phyloP scores from a whole-genome alignment of 2,329 filamentous ascomycete species.

The Podosphaera xanthii region DNA sequence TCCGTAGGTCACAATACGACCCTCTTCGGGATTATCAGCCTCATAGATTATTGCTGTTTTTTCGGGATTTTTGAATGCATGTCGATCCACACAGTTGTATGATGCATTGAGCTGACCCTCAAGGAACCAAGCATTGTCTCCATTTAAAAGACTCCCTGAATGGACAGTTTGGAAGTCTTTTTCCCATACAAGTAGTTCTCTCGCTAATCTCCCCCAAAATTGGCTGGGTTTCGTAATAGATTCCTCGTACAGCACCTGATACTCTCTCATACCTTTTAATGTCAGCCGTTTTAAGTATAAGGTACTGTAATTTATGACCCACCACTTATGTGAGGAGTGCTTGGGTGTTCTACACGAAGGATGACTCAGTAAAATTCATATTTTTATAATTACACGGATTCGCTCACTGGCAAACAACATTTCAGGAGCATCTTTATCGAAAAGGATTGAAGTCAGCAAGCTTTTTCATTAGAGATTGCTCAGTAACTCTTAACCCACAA shows the following conservation, averaged over 20 bases:
- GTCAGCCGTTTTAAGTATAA: not conserved
- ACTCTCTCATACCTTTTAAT: slow-evolving; percentile 35
- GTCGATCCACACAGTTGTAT: slow-evolving; percentile 92
- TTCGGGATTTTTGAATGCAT: slow-evolving; percentile 85
- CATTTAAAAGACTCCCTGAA: slow-evolving; percentile 49
- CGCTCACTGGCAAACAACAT: slow-evolving; percentile 46
- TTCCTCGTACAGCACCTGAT: slow-evolving; percentile 48
- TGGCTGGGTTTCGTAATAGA: slow-evolving; percentile 74
- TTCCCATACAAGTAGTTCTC: slow-evolving; percentile 77
- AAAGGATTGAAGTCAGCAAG: too few species aligned
- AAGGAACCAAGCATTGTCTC: slow-evolving; percentile 84
- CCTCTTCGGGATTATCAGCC: slow-evolving; percentile 71
- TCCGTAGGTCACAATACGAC: slow-evolving; percentile 75
- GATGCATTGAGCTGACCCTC: slow-evolving; percentile 87
- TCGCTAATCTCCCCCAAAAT: slow-evolving; percentile 75
- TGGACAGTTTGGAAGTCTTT: slow-evolving; percentile 79
- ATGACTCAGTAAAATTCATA: too few species aligned
- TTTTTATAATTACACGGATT: not conserved
- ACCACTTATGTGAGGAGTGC: slow-evolving; percentile 44
- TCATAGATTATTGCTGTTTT: slow-evolving; percentile 96
- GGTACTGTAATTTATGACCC: slow-evolving; percentile 17
- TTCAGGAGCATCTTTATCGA: slow-evolving; percentile 30
- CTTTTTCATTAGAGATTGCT: too few species aligned
- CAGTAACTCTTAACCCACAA: too few species aligned
- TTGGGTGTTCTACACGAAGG: slow-evolving; percentile 34